Evolutionary conservation across 495 filamentous ascomycete genomes (phyloP).

Genomic region (Cetradonia linearis): DNA sequence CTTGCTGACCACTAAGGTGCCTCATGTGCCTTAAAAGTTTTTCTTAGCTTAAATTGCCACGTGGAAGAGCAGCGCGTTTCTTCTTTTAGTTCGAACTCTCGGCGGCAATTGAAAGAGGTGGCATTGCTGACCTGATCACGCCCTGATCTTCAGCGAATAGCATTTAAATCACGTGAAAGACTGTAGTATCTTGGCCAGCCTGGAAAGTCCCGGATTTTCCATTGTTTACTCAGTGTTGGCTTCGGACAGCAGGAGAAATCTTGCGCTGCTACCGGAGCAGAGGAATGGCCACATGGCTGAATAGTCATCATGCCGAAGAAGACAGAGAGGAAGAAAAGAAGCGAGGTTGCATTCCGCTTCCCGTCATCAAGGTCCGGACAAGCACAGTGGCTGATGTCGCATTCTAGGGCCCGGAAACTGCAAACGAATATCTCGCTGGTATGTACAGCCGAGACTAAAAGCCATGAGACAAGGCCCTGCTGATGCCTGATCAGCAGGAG

Average conservation of each 20-base stretch:
- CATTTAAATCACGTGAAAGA: not conserved
- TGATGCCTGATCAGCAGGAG: conserved; percentile 41
- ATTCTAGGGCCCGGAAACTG: conserved; percentile 43
- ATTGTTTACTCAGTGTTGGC: not conserved
- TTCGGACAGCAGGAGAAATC: not conserved
- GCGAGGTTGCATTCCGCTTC: conserved; percentile 6
- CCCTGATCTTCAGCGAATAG: not conserved
- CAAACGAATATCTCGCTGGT: conserved; percentile 53
- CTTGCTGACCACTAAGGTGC: not conserved
- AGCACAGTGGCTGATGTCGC: conserved; percentile 13
- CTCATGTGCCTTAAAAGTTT: not conserved
- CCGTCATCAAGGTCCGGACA: not conserved
- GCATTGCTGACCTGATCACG: not conserved
- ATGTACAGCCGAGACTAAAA: conserved; percentile 1
- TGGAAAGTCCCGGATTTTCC: not conserved
- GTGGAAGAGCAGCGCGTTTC: too few relatives aligned
- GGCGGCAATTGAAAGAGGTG: not conserved
- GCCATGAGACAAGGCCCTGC: not conserved
- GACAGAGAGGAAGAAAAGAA: conserved; percentile 27
- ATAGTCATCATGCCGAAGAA: conserved; percentile 40
- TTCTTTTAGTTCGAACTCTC: conserved; percentile 1
- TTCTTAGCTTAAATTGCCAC: conserved; percentile 1
- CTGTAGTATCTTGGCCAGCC: not conserved
- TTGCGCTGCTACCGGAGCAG: conserved; percentile 2
- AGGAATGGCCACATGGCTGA: not conserved